Evolutionary conservation across 2,329 filamentous ascomycete genomes (phyloP), one percentile per base, ranked within the genome.

Genomic region (Scedosporium boydii): DNA sequence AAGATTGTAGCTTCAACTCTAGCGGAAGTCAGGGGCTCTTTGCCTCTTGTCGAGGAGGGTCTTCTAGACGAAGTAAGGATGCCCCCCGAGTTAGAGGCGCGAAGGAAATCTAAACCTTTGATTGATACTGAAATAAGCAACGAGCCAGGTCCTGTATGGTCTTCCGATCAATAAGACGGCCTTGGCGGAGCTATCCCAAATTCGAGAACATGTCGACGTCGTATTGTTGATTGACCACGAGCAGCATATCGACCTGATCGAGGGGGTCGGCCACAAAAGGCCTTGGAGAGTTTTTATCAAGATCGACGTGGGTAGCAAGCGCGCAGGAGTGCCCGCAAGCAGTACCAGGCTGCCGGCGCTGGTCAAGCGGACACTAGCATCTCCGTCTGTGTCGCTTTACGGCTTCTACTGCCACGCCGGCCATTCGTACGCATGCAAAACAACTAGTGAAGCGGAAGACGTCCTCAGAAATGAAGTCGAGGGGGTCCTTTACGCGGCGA

Each of bases 1-100:
- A 71, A 70, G 16, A 75, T 77, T 21, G 69, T 78, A 16, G 74
- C 72, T 2, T 78, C 76, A 1, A 78, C 75, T 0, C 63, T 78
- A 1, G 68, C 70, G 6, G 76, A 77, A 59, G 76, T 78, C 23
- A 68, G 72, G 6, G 76, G 76, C 1, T 67, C 69, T 1, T 63
- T 78, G 14, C 72, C 76, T 3, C 64, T 78, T 1, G 76, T 70
- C 0, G 65, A 74, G 48, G 75, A 78, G 51, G 76, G 75, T 0
- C 65, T 75, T 3, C 65, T 78, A 1, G 71, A 77, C 14, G 75
- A 78, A 67, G 75, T 77, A 63, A 51, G 62, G 12, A 3, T 16
- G 5, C 41, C 57, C 5, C 18, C 4, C 18, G 7, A 3, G 9
- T n/a, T 21, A 23, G 12, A 46, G 18, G 14, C 10, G n/a, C 9